Evolutionary conservation across 202 grass and related monocot genomes (phyloP).

Genomic region (Carex arenaria): DNA sequence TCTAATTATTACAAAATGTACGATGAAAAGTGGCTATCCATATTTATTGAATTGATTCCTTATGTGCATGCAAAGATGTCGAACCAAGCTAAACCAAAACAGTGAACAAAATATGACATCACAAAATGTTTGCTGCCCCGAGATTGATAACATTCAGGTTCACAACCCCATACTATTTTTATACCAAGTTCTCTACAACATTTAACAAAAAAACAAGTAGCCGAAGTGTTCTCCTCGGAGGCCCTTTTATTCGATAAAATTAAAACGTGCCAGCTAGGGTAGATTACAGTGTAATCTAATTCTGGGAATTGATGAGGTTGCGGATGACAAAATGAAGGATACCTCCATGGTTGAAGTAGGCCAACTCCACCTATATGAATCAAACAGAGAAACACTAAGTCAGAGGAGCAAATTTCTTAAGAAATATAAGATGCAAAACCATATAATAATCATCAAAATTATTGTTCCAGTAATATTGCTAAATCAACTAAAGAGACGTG

Average conservation of each 20-base stretch:
- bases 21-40: not conserved
- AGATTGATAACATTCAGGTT: conserved; percentile 1
- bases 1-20: not conserved
- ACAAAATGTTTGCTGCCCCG: not conserved
- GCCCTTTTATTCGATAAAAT: conserved; percentile 5
- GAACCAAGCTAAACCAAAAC: not conserved
- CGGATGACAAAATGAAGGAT: conserved; percentile 87
- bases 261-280: not conserved
- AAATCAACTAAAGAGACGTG: not conserved
- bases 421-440: not conserved
- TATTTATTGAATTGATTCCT: not conserved
- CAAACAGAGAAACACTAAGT: not conserved
- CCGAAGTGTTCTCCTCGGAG: not conserved
- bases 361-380: conserved; percentile 61
- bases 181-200: conserved; percentile 10
- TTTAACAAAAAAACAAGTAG: conserved; percentile 16
- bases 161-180: not conserved
- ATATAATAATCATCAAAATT: not conserved
- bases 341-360: conserved; percentile 88
- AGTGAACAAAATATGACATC: not conserved
- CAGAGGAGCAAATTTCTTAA: not conserved
- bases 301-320: conserved; percentile 45
- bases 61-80: not conserved
- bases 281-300: conserved; percentile 21
- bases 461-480: not conserved